Percentiles rank a stretch among this genome's conserved stretches.
Evolutionary conservation across 768 basidiomycete genomes (phyloP).

Genomic region (Hebeloma cylindrosporum): DNA sequence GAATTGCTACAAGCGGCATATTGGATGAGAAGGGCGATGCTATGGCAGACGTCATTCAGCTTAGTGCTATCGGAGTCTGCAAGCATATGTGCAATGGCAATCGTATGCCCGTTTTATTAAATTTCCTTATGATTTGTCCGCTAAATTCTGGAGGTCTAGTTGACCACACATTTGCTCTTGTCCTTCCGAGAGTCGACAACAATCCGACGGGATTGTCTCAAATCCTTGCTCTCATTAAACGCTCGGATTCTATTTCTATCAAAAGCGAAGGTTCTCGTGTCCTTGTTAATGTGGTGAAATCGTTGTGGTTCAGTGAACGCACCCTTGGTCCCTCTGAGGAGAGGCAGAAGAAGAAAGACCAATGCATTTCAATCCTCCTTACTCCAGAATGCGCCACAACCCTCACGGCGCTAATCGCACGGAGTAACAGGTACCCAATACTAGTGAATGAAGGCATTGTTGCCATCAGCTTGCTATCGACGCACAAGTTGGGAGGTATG

Average conservation of each 20-base stretch:
- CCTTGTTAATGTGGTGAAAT: conserved; percentile 81
- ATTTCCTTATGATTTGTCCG: background rate
- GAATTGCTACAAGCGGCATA: conserved; percentile 59
- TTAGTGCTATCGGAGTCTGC: conserved; percentile 81
- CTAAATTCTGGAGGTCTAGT: conserved; percentile 26
- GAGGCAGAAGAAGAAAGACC: conserved; percentile 50
- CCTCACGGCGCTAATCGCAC: conserved; percentile 69
- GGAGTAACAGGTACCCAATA: conserved; percentile 78
- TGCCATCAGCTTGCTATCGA: conserved; percentile 75
- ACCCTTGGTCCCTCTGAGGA: conserved; percentile 26
- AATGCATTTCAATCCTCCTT: conserved; percentile 52
- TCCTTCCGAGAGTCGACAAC: conserved; percentile 40
- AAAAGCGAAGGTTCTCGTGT: conserved; percentile 91
- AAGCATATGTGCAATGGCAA: conserved; percentile 85
- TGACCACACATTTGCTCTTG: conserved; percentile 49
- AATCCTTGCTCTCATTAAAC: conserved; percentile 71
- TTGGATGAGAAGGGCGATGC: conserved; percentile 74
- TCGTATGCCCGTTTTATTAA: conserved; percentile 43
- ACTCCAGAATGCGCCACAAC: conserved; percentile 56
- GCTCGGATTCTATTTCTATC: conserved; percentile 79
- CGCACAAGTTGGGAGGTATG: conserved; percentile 62
- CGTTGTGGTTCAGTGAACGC: conserved; percentile 63
- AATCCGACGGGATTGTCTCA: conserved; percentile 56
- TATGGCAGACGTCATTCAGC: conserved; percentile 83
- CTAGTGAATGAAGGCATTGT: conserved; percentile 89